These are phyloP conservation scores for Nitzschia sp. DNA, from an alignment of 108 stramenopile genomes.

Conservation along the genomic window DNA sequence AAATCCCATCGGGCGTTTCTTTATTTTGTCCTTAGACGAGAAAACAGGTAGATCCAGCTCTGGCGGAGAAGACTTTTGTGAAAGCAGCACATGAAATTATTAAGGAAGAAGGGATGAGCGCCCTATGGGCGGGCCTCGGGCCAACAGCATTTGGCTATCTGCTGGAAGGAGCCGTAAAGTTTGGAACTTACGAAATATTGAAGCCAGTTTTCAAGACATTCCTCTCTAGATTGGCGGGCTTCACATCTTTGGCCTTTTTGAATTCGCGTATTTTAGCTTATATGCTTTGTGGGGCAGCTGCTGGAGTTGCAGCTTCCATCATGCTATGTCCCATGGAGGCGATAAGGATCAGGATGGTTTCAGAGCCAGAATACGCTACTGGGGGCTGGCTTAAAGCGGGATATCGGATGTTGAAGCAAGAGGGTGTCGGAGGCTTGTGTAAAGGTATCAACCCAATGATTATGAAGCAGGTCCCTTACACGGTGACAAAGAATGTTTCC, in stretches of 20 bases:
- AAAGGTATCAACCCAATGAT: conserved; percentile 78
- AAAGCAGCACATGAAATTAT: conserved; percentile 52
- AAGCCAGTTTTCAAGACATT: conserved; percentile 58
- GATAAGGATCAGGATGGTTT: conserved; percentile 83
- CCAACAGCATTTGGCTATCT: conserved; percentile 82
- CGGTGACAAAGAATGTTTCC: conserved; percentile 87
- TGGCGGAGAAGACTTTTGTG: conserved; percentile 43
- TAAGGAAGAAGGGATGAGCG: conserved; percentile 50
- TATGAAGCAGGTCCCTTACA: conserved; percentile 92
- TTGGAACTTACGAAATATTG: conserved; percentile 86
- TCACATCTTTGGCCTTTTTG: conserved; percentile 40
- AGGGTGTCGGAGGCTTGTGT: conserved; percentile 59
- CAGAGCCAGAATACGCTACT: conserved; percentile 66
- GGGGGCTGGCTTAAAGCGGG: conserved; percentile 59
- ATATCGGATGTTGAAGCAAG: conserved; percentile 49
- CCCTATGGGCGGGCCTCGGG: conserved; percentile 70
- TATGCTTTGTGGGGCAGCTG: conserved; percentile 51
- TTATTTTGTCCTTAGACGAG: conserved; percentile 56
- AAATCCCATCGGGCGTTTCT: too few species aligned
- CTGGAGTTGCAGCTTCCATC: conserved; percentile 79
- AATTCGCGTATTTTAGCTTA: conserved; percentile 53
- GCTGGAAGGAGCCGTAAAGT: conserved; percentile 78
- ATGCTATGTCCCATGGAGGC: conserved; percentile 90
- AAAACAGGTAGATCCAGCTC: conserved; percentile 67
- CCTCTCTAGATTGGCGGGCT: conserved; percentile 30